Percentiles rank a stretch among this genome's conserved stretches.
These are phyloP conservation scores for Pholiota molesta DNA, from an alignment of 768 basidiomycete genomes.

Conservation along the genomic window DNA sequence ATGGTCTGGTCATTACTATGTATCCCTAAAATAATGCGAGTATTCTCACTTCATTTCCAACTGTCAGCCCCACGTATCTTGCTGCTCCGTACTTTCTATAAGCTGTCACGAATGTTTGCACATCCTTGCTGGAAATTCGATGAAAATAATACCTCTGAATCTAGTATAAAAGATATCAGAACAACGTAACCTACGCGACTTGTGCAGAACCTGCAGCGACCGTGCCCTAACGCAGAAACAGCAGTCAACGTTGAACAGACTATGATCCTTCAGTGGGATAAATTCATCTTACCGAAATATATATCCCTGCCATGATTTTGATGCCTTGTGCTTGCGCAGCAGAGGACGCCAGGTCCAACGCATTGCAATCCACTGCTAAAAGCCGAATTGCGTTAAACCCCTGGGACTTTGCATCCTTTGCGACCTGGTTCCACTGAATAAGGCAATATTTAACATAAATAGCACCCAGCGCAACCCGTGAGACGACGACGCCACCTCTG, in stretches of 20 bases:
- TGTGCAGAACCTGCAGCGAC: constrained; percentile 25
- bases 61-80: constrained; percentile 36
- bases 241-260: not conserved
- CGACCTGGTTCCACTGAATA: constrained; percentile 37
- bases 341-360: constrained; percentile 36
- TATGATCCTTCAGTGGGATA: not conserved
- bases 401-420: constrained; percentile 28
- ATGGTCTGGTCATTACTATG: not conserved
- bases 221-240: constrained; percentile 25
- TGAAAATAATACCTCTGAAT: not conserved
- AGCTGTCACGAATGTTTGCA: constrained; percentile 35
- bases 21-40: not conserved
- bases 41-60: constrained; percentile 39
- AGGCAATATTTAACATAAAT: not conserved
- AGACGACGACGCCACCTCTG: constrained; percentile 25
- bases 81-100: constrained; percentile 33
- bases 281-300: constrained; percentile 25
- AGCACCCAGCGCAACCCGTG: not conserved
- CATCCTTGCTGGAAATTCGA: constrained; percentile 31
- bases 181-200: constrained; percentile 29
- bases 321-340: constrained; percentile 34
- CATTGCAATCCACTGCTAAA: constrained; percentile 39
- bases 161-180: too few relatives aligned
- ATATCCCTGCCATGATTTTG: constrained; percentile 38
- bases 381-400: constrained; percentile 40